A percentile compares a stretch with the other conserved stretches of the same genome.
Conservation (phyloP, 306 rosid species). For the Datisca glomerata region DNA sequence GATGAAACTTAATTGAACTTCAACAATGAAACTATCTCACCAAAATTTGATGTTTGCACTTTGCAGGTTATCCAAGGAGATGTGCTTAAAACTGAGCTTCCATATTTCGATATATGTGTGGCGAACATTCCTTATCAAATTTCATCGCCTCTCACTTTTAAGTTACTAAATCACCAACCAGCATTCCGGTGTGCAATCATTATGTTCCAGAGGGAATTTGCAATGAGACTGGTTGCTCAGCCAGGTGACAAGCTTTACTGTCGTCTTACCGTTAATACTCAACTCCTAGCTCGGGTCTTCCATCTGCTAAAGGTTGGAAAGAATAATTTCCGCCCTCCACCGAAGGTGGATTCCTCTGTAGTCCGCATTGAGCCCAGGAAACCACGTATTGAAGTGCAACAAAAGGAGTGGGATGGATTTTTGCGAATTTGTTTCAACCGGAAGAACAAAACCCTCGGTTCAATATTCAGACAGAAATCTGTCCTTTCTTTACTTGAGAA, state of each 20-base stretch:
- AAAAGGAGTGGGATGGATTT: slow-evolving; percentile 92
- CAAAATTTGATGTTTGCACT: too few relatives aligned
- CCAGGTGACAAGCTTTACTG: slow-evolving; percentile 91
- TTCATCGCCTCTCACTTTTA: slow-evolving; percentile 90
- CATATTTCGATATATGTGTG: slow-evolving; percentile 80
- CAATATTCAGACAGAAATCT: slow-evolving; percentile 72
- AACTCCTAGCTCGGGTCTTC: slow-evolving; percentile 60
- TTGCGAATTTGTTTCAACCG: slow-evolving; percentile 72
- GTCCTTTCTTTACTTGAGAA: slow-evolving; percentile 67
- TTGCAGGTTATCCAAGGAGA: slow-evolving; percentile 74
- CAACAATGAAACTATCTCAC: too few relatives aligned
- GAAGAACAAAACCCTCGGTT: slow-evolving; percentile 88
- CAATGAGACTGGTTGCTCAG: slow-evolving; percentile 93
- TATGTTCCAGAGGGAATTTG: slow-evolving; percentile 90
- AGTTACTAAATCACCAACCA: slow-evolving; percentile 67
- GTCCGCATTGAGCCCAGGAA: slow-evolving; percentile 81
- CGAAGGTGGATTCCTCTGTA: slow-evolving; percentile 86
- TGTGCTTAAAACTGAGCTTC: slow-evolving; percentile 81
- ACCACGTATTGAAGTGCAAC: slow-evolving; percentile 60
- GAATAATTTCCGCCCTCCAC: slow-evolving; percentile 88
- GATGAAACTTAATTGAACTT: too few relatives aligned
- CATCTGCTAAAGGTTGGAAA: slow-evolving; percentile 91
- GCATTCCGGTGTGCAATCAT: slow-evolving; percentile 84
- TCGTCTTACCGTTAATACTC: slow-evolving; percentile 79
- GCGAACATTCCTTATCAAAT: slow-evolving; percentile 95